Evolutionary conservation across 495 filamentous ascomycete species (phyloP).

Genomic region (Trichodelitschia bisporula): DNA sequence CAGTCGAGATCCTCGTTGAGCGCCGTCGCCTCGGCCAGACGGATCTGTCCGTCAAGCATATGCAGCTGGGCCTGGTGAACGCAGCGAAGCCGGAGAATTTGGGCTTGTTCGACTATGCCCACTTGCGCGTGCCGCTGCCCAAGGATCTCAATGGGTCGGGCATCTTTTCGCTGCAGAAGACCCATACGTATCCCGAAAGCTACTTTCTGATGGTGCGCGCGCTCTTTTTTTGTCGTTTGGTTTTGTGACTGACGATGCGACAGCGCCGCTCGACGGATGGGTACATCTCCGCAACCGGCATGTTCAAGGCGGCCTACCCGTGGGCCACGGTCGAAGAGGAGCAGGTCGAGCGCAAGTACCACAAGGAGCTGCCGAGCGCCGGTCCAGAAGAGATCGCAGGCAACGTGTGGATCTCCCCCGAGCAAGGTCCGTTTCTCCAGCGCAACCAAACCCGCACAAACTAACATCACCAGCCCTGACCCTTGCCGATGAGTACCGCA

Average conservation of each 20-base stretch:
- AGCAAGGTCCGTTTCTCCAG: constrained; percentile 32
- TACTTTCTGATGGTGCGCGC: constrained; percentile 79
- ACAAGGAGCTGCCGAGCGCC: constrained; percentile 52
- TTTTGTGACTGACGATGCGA: too few species aligned
- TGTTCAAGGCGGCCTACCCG: constrained; percentile 98
- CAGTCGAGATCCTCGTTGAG: constrained; percentile 62
- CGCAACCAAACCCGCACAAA: not conserved
- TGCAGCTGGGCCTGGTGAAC: constrained; percentile 36
- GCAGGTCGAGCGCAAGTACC: constrained; percentile 58
- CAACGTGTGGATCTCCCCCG: constrained; percentile 84
- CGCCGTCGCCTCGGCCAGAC: constrained; percentile 82
- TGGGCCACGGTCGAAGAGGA: constrained; percentile 75
- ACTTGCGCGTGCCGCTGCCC: constrained; percentile 74
- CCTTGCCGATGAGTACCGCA: constrained; percentile 61
- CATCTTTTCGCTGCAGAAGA: constrained; percentile 49
- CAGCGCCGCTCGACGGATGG: constrained; percentile 82
- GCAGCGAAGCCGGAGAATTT: constrained; percentile 43
- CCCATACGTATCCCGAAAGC: constrained; percentile 39
- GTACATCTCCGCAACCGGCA: constrained; percentile 84
- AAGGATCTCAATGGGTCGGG: constrained; percentile 66
- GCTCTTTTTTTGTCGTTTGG: constrained; percentile 2
- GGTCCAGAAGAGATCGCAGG: constrained; percentile 83
- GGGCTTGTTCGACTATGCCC: constrained; percentile 83
- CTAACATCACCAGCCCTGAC: constrained; percentile 34
- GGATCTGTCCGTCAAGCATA: constrained; percentile 56